Evolutionary conservation across 805 yeast species (phyloP).

Genomic region (Ogataea methanolica): DNA sequence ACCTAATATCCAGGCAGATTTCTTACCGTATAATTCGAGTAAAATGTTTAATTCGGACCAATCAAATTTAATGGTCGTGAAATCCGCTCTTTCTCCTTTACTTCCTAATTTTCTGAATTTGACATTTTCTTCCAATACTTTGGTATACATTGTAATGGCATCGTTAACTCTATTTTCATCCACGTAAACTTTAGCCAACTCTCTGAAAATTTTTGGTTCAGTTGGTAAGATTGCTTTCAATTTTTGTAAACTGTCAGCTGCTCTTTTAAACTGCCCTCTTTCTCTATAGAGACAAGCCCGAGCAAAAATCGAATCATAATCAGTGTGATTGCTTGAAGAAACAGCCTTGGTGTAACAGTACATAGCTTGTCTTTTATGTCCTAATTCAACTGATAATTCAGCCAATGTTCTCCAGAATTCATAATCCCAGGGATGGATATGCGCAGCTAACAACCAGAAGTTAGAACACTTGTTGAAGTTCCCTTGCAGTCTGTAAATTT

Average conservation of each 20-base stretch:
- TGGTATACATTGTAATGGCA: constrained; percentile 68
- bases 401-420: constrained; percentile 79
- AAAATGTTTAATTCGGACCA: constrained; percentile 89
- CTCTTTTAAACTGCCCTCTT: constrained; percentile 62
- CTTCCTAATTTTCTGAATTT: constrained; percentile 29
- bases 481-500: constrained; percentile 67
- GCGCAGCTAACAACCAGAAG: constrained; percentile 80
- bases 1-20: constrained; percentile 59
- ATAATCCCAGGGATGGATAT: constrained; percentile 68
- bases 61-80: constrained; percentile 52
- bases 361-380: constrained; percentile 70
- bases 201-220: constrained; percentile 56
- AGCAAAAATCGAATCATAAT: constrained; percentile 53
- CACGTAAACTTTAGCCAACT: constrained; percentile 48
- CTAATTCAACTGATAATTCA: constrained; percentile 56
- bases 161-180: constrained; percentile 61
- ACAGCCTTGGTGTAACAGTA: constrained; percentile 72
- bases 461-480: constrained; percentile 68
- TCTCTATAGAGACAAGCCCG: constrained; percentile 66
- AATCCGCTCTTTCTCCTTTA: constrained; percentile 18
- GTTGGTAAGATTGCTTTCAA: constrained; percentile 53
- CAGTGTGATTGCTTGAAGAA: constrained; percentile 37
- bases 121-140: constrained; percentile 57
- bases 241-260: constrained; percentile 66
- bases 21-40: constrained; percentile 71